Conservation (phyloP, 345 rosid genomes). For the Cardamine occulta region DNA sequence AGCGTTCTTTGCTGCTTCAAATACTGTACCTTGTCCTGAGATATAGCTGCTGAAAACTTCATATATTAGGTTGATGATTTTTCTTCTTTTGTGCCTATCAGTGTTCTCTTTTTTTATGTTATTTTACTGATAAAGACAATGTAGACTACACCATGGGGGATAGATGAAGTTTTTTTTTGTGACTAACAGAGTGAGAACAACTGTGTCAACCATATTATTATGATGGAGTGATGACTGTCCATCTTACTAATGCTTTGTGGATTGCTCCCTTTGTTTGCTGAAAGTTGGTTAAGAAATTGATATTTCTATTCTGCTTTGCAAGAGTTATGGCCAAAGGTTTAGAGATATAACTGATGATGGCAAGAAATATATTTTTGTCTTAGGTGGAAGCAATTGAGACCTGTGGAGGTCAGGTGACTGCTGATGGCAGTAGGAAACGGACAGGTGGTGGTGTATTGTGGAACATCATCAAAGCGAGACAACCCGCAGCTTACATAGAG, state of each 20-base stretch:
- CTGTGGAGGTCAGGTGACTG: conserved; percentile 96
- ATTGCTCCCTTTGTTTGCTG: conserved; percentile 23
- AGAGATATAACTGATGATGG: conserved; percentile 32
- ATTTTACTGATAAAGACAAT: conserved; percentile 8
- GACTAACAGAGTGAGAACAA: conserved; percentile 18
- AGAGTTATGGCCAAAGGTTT: conserved; percentile 1
- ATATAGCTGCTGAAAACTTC: conserved; percentile 43
- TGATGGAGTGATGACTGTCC: background rate
- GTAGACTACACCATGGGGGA: background rate
- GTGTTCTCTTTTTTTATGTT: conserved; percentile 23
- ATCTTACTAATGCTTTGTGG: background rate
- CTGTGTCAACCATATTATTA: conserved; percentile 3
- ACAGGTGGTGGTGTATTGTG: conserved; percentile 90
- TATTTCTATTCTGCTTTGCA: background rate
- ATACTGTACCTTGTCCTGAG: conserved; percentile 54
- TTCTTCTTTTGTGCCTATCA: conserved; percentile 48
- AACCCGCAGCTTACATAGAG: conserved; percentile 71
- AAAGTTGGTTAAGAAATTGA: background rate
- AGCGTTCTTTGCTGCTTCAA: conserved; percentile 51
- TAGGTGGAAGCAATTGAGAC: conserved; percentile 86
- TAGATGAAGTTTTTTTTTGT: background rate
- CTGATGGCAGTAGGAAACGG: conserved; percentile 75
- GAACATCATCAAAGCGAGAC: conserved; percentile 82
- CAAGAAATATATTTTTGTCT: conserved; percentile 22
- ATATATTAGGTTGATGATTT: conserved; percentile 46